Evolutionary conservation across 2,329 filamentous ascomycete species (phyloP), one percentile per base, ranked within the genome.

Genomic region (Chalara sp.): DNA sequence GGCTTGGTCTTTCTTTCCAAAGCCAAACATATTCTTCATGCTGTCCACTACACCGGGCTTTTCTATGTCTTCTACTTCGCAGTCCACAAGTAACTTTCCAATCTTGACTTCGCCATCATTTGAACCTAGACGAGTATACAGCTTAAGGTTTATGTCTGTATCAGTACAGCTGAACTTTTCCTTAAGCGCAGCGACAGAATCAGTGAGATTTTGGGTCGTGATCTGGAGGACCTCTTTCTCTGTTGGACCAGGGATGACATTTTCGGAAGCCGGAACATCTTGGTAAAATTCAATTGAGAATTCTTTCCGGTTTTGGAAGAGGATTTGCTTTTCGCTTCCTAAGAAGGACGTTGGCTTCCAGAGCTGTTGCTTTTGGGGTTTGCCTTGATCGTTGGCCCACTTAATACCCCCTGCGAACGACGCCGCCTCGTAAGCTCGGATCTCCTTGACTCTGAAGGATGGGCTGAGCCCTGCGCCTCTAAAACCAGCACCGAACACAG

Each of bases 371-470:
- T 84, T 81, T 63, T 84, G 81, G 47, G 81, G 74, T 72, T 92
- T 87, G 40, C 80, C 78, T 56, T 86, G 82, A 51, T 80, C 76
- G 53, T 73, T 75, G 37, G 74, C 80, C 80, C 89, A 96, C 67
- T 85, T 87, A 61, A 96, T 79, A 51, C 83, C 83, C 31, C 86
- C 79, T 2, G 83, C 74, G 66, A 93, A 96, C 42, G 77, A 76
- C 41, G 87, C 80, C 28, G 79, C 81, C 61, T 99, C 93, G n/a
- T 75, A 78, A 47, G 87, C 81, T 53, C 87, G 80, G 58, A 99
- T 99, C 65, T 97, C 93, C 77, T 97, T 99, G 65, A 99, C 93
- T 55, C 90, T 86, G 82, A 99, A 99, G 67, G 87, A 92, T 40
- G 92, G 90, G 70, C 89, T 96, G 52, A 99, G 78, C 60, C 89